A percentile compares a stretch with the other conserved stretches of the same genome.
Conservation (phyloP, 192 early-diverging fungal species). For the Coemansia sp. region DNA sequence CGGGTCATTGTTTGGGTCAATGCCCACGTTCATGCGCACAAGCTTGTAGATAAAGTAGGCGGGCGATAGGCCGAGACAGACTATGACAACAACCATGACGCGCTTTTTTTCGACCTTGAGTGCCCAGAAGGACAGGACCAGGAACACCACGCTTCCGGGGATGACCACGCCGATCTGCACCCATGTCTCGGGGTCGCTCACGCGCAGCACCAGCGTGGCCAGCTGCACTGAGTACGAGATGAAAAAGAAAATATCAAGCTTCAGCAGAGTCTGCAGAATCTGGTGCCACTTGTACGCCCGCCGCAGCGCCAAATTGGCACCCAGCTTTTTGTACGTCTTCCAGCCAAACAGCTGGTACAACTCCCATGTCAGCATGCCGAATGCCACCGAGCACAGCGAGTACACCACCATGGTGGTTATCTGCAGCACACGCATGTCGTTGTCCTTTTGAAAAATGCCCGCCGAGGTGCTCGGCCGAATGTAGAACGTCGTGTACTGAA, state of each 20-base stretch:
- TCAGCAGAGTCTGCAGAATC: constrained; percentile 76
- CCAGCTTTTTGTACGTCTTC: constrained; percentile 81
- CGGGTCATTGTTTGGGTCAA: constrained; percentile 44
- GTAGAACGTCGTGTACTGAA: constrained; percentile 55
- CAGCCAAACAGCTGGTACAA: constrained; percentile 80
- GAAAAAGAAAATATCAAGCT: constrained; percentile 79
- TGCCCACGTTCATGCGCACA: constrained; percentile 53
- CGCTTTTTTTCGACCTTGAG: constrained; percentile 47
- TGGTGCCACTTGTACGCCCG: constrained; percentile 74
- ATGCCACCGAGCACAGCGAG: constrained; percentile 46
- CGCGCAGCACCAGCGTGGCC: constrained; percentile 59
- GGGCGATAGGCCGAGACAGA: constrained; percentile 40
- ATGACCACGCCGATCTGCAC: constrained; percentile 56
- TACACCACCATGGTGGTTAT: constrained; percentile 52
- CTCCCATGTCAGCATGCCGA: constrained; percentile 52
- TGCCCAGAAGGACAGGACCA: constrained; percentile 51
- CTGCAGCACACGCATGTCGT: constrained; percentile 48
- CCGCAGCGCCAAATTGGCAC: constrained; percentile 70
- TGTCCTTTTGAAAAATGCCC: constrained; percentile 51
- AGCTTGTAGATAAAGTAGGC: constrained; percentile 56
- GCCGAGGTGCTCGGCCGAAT: constrained; percentile 44
- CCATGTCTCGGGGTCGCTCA: constrained; percentile 54
- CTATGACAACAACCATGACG: constrained; percentile 51
- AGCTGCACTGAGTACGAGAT: constrained; percentile 75
- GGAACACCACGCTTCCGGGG: constrained; percentile 50